A percentile compares a stretch with the other conserved stretches of the same genome.
Conservation (phyloP, 2,329 filamentous ascomycete genomes). For the Huntiella moniliformis region DNA sequence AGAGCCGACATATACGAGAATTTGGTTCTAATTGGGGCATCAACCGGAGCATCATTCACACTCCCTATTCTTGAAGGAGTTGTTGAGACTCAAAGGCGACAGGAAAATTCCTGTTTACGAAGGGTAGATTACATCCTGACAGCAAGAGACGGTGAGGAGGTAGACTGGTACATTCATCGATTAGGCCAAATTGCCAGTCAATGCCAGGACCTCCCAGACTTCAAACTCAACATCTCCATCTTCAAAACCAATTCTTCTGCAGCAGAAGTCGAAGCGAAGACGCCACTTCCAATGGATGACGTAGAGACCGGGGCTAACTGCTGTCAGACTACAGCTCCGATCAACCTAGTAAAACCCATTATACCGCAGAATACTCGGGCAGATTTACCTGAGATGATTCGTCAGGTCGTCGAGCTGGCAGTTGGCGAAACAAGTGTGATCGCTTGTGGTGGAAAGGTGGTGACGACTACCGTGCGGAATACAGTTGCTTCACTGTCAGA, state of each 20-base stretch:
- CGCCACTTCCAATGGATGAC: constrained; percentile 2
- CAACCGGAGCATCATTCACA: constrained; percentile 43
- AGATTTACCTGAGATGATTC: constrained; percentile 23
- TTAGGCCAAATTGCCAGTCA: constrained; percentile 27
- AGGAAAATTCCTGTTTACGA: constrained; percentile 27
- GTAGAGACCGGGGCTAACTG: constrained; percentile 9
- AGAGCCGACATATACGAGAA: constrained; percentile 41
- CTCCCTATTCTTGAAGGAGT: constrained; percentile 38
- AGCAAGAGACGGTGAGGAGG: constrained; percentile 32
- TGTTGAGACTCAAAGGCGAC: constrained; percentile 19
- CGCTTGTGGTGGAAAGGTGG: constrained; percentile 37
- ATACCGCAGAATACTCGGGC: too few relatives aligned
- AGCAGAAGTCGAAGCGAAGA: constrained; percentile 19
- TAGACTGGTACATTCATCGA: constrained; percentile 34
- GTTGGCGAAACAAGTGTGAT: constrained; percentile 43
- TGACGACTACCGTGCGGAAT: constrained; percentile 35
- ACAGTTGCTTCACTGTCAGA: constrained; percentile 37
- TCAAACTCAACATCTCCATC: constrained; percentile 13
- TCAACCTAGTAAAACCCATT: too few relatives aligned
- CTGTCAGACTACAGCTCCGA: background rate
- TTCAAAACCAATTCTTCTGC: too few relatives aligned
- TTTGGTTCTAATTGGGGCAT: constrained; percentile 39
- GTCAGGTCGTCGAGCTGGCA: constrained; percentile 34
- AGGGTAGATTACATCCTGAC: constrained; percentile 34
- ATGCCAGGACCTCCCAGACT: constrained; percentile 17